Percentiles rank a stretch among this genome's conserved stretches.
Evolutionary conservation across 441 rosid species (phyloP).

Genomic region (Aleurites moluccanus): DNA sequence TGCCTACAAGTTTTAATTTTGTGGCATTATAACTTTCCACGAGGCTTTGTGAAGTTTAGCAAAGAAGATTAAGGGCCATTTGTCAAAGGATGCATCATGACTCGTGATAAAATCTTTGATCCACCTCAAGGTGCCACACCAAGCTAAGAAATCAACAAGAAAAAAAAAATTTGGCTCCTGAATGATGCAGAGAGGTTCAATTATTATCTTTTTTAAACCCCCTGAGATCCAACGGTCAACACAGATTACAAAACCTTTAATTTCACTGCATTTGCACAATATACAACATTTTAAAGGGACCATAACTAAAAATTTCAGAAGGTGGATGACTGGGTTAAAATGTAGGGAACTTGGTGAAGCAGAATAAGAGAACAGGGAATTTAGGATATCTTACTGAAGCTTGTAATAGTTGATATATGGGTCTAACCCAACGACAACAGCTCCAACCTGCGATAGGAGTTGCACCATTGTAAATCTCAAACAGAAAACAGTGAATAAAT

Average conservation of each 20-base stretch:
- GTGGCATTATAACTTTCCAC: neutral
- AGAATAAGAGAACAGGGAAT: conserved; percentile 11
- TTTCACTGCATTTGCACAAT: neutral
- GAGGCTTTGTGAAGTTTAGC: neutral
- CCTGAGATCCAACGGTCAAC: neutral
- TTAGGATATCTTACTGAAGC: conserved; percentile 67
- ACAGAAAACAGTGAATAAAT: conserved; percentile 5
- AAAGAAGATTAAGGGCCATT: neutral
- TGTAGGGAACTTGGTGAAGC: conserved; percentile 2
- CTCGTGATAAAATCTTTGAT: neutral
- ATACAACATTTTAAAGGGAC: conserved; percentile 9
- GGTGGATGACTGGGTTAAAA: neutral
- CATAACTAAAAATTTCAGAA: neutral
- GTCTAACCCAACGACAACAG: conserved; percentile 88
- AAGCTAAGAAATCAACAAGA: neutral
- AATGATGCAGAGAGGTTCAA: neutral
- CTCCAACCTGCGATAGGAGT: conserved; percentile 68
- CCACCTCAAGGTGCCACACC: neutral
- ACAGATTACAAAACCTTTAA: neutral
- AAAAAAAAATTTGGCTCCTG: neutral
- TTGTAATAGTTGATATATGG: conserved; percentile 82
- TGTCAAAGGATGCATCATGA: neutral
- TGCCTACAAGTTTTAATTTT: too few relatives aligned
- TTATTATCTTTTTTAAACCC: neutral
- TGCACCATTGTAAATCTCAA: conserved; percentile 26